Conservation (phyloP, 345 rosid species). For the Salix arbutifolia region DNA sequence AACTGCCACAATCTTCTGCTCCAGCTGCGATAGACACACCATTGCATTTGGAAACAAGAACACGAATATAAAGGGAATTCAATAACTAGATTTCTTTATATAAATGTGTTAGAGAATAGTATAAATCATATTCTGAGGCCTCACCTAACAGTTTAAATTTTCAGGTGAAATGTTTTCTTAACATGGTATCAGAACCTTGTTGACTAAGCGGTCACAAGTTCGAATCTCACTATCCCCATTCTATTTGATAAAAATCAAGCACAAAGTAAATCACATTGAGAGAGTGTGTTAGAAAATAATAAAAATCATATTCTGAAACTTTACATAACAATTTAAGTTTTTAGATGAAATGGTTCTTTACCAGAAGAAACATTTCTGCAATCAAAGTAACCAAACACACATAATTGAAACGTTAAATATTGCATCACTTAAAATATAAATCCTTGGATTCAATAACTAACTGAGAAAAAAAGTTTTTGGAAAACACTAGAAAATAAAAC, state of each 20-base stretch:
- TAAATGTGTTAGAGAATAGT: background rate
- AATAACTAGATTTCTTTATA: background rate
- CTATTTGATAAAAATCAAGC: too few species aligned
- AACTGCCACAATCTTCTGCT: conserved; percentile 83
- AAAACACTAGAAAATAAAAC: background rate
- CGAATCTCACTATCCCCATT: accelerated
- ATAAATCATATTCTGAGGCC: too few species aligned
- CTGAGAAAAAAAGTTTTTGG: too few species aligned
- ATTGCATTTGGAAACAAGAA: background rate
- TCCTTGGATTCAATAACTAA: background rate
- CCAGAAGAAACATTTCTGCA: conserved; percentile 27
- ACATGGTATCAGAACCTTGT: too few species aligned
- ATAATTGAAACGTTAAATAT: background rate
- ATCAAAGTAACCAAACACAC: background rate
- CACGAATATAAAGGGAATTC: background rate
- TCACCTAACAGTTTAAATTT: too few species aligned
- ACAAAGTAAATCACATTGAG: too few species aligned
- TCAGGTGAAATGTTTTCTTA: too few species aligned
- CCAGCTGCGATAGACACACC: conserved; percentile 51
- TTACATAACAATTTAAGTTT: accelerated
- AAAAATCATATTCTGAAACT: too few species aligned
- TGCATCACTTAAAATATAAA: background rate
- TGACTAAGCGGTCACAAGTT: too few species aligned
- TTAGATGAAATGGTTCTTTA: too few species aligned
- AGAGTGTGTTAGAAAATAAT: too few species aligned